Percentiles rank a stretch among this genome's conserved stretches.
phyloP scores from a whole-genome alignment of 2,329 filamentous ascomycete genomes.

The Paraphoma sp. region DNA sequence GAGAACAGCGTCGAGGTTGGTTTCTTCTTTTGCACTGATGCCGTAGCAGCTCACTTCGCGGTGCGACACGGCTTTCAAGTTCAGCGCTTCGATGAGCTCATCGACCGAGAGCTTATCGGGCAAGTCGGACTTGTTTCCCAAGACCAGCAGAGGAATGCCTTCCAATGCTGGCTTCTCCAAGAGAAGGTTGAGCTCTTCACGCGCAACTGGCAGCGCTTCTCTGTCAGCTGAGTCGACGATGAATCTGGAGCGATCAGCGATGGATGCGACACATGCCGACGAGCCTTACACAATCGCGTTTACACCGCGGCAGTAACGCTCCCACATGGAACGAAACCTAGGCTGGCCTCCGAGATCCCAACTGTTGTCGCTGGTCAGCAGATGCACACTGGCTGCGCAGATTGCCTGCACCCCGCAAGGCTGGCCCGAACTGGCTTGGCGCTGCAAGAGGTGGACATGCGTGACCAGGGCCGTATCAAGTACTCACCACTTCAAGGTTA shows the following conservation, averaged over 20 bases:
- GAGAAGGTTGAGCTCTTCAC: conserved; percentile 89
- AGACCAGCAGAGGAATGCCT: conserved; percentile 89
- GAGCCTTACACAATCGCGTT: conserved; percentile 84
- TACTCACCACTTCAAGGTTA: conserved; percentile 88
- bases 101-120: conserved; percentile 91
- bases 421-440: conserved; percentile 42
- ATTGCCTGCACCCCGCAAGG: conserved; percentile 38
- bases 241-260: conserved; percentile 64
- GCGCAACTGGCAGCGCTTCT: conserved; percentile 79
- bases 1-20: conserved; percentile 94
- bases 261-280: conserved; percentile 15
- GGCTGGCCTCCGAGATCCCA: conserved; percentile 99
- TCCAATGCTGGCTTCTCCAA: conserved; percentile 84
- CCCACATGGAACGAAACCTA: conserved; percentile 98
- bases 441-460: conserved; percentile 45
- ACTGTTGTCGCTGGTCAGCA: conserved; percentile 55
- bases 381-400: conserved; percentile 33
- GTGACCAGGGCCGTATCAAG: conserved; percentile 40
- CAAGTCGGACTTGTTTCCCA: conserved; percentile 97
- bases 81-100: conserved; percentile 90
- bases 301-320: conserved; percentile 95
- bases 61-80: conserved; percentile 85
- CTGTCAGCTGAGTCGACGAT: conserved; percentile 96
- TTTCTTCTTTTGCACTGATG: conserved; percentile 98
- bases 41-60: conserved; percentile 98